Base-by-base conservation (phyloP, 257 asterid species). In the Solanum chiquidenum region DNA sequence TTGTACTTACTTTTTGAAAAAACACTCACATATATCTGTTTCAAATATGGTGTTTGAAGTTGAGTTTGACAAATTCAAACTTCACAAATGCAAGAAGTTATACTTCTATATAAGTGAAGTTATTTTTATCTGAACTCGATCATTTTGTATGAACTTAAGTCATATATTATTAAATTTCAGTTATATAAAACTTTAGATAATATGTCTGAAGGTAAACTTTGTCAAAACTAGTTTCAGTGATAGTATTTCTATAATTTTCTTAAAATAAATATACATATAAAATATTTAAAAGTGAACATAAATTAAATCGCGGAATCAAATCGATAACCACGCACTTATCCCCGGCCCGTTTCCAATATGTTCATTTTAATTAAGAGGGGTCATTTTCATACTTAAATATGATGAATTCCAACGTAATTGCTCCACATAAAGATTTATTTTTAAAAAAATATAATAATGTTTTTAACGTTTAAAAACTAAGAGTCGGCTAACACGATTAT, bases 161-260 rank as follows among this genome's bases (percentile, higher is more conserved):
- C 31, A 23, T n/a, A 4, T 62, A 9, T 2, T n/a, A 18, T 23
- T n/a, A n/a, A 62, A 11, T n/a, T n/a, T 23, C 8, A 62, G 14
- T 10, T 1, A 62, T n/a, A 62, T 23, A 23, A 2, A 62, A 9
- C 3, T 62, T 62, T 5, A 9, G 13, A 23, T 7, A 23, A 23
- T 23, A 10, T 62, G 2, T 62, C 7, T 23, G 12, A 62, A n/a
- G 71, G 4, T n/a, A 62, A n/a, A n/a, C 8, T 4, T n/a, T 11
- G 0, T 68, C 3, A 68, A 68, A 29, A 29, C 11, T 68, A 29
- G 1, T 16, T 68, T 12, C 12, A 68, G 1, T 62, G 4, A 68
- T 13, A 0, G 0, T 29, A 12, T 13, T 29, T 69, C 23, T 14
- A 14, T 0, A 14, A 0, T 31, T 31, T 31, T 69, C 23, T 8